These are phyloP conservation scores for slime mould (Dictyostelium discoideum) DNA, from an alignment of 78 protist species.

Conservation along the genomic window dicty_2.7 NC_007088.5:3268501-3269000, in stretches of 20 bases:
- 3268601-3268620: too few relatives aligned
- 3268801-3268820: background rate
- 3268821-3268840: background rate
- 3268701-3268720: too few relatives aligned
- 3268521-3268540: too few relatives aligned
- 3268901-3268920: background rate
- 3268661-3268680: too few relatives aligned
- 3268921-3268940: background rate
- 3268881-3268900: background rate
- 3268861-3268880: background rate
- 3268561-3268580: too few relatives aligned
- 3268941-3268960: background rate
- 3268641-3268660: too few relatives aligned
- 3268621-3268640: too few relatives aligned
- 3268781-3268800: background rate
- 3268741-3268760: background rate
- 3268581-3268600: too few relatives aligned
- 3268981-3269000: background rate
- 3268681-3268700: too few relatives aligned
- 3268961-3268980: background rate
- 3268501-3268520: too few relatives aligned
- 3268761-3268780: background rate
- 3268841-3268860: background rate
- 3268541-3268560: too few relatives aligned
- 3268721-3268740: background rate